phyloP scores from a whole-genome alignment of 1,284 basidiomycete genomes.

The Austropuccinia psidii region DNA sequence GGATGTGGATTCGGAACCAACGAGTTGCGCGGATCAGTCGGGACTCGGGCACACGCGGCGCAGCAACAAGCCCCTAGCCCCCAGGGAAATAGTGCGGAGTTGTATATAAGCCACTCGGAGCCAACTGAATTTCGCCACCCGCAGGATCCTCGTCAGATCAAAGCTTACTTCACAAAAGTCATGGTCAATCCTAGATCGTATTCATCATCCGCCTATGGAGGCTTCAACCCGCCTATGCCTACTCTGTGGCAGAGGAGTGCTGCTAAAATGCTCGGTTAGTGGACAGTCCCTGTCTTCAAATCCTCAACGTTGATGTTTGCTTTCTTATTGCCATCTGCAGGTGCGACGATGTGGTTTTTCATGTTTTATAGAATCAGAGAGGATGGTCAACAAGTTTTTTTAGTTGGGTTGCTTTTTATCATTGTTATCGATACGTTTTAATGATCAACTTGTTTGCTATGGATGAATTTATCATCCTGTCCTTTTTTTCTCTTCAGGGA shows the following conservation, averaged over 20 bases:
- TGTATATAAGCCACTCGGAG: no score
- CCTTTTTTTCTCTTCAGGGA: background rate
- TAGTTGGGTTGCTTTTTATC: background rate
- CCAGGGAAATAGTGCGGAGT: no score
- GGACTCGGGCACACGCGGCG: no score
- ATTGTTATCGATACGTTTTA: no score
- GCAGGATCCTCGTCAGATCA: no score
- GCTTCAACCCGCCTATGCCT: conserved; percentile 25
- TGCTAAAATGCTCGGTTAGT: conserved; percentile 25
- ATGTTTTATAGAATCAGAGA: conserved; percentile 33
- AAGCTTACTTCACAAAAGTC: no score
- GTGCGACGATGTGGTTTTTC: conserved; percentile 35
- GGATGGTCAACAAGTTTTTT: conserved; percentile 30
- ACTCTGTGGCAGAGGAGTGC: conserved; percentile 24
- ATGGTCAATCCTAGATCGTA: conserved; percentile 10
- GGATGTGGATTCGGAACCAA: no score
- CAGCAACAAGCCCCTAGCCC: no score
- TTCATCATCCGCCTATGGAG: conserved; percentile 25
- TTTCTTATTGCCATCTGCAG: background rate
- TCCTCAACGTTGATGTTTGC: background rate
- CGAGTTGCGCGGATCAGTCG: no score
- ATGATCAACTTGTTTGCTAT: background rate
- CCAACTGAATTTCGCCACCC: no score
- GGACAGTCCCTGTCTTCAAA: background rate
- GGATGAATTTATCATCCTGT: background rate